Evolutionary conservation across 257 asterid genomes (phyloP).

Genomic region (Catharanthus roseus): DNA sequence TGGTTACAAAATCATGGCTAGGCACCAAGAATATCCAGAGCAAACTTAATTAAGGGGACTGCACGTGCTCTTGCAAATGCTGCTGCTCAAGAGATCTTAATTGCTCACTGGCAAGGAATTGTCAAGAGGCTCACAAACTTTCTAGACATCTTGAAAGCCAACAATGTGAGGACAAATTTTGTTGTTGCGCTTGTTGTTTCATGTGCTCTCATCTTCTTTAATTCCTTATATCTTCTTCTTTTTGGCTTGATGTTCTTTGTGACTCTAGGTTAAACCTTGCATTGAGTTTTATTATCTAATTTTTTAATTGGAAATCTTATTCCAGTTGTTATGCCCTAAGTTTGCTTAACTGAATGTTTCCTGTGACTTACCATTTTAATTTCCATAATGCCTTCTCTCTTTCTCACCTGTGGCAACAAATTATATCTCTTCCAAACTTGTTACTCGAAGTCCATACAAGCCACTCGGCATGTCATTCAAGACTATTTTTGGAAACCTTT

Average conservation of each 20-base stretch:
- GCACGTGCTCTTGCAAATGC: conserved; percentile 86
- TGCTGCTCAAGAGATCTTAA: conserved; percentile 85
- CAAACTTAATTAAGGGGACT: conserved; percentile 75
- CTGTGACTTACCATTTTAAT: too few species aligned
- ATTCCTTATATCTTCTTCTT: neutral
- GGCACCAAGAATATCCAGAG: conserved; percentile 98
- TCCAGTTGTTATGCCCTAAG: neutral
- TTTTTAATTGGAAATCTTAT: neutral
- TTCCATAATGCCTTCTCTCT: neutral
- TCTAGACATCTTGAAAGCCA: conserved; percentile 57
- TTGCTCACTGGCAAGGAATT: conserved; percentile 98
- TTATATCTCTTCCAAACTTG: neutral
- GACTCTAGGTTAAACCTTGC: neutral
- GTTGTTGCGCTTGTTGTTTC: neutral
- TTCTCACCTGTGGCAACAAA: neutral
- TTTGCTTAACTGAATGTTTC: neutral
- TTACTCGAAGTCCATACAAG: neutral
- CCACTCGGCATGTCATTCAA: neutral
- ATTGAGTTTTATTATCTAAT: neutral
- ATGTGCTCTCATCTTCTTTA: neutral
- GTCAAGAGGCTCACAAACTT: conserved; percentile 66
- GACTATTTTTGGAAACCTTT: neutral
- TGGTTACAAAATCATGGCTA: conserved; percentile 19
- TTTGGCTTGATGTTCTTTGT: neutral
- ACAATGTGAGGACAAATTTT: conserved; percentile 49